Evolutionary conservation across 257 asterid genomes (phyloP).

Genomic region (Nicotiana paniculata): DNA sequence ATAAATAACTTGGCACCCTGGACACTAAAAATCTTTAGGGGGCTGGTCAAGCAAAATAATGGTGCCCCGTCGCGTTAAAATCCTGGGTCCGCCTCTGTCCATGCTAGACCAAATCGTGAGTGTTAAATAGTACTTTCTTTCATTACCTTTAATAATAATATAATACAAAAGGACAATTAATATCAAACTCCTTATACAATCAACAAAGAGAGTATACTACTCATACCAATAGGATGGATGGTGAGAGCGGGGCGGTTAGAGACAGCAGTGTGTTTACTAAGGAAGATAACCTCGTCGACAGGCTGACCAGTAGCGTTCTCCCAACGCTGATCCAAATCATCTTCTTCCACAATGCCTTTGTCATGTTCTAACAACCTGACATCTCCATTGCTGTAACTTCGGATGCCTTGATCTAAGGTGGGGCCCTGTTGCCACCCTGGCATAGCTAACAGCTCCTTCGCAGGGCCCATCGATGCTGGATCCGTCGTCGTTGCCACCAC

Average conservation of each 20-base stretch:
- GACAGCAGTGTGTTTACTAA: constrained; percentile 74
- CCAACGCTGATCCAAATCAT: constrained; percentile 82
- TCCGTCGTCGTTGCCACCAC: constrained; percentile 86
- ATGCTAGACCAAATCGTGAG: background rate
- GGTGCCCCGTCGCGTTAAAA: too few species aligned
- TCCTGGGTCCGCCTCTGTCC: too few species aligned
- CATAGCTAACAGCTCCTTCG: constrained; percentile 60
- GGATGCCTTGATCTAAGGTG: constrained; percentile 40
- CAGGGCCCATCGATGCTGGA: constrained; percentile 87
- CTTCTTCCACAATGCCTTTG: constrained; percentile 53
- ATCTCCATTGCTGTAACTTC: constrained; percentile 56
- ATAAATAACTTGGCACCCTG: too few species aligned
- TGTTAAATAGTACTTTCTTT: background rate
- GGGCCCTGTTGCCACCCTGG: constrained; percentile 77
- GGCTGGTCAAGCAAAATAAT: too few species aligned
- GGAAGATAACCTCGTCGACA: constrained; percentile 69
- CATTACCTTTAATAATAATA: background rate
- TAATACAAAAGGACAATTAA: background rate
- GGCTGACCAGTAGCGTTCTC: constrained; percentile 60
- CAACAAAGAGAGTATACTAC: background rate
- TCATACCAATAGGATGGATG: constrained; percentile 72
- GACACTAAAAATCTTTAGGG: too few species aligned
- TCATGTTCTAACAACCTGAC: constrained; percentile 71
- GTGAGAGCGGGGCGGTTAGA: constrained; percentile 84
- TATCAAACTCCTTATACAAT: background rate